These are phyloP conservation scores for Lentithecium fluviatile DNA, from an alignment of 495 filamentous ascomycete genomes.

Conservation along the genomic window DNA sequence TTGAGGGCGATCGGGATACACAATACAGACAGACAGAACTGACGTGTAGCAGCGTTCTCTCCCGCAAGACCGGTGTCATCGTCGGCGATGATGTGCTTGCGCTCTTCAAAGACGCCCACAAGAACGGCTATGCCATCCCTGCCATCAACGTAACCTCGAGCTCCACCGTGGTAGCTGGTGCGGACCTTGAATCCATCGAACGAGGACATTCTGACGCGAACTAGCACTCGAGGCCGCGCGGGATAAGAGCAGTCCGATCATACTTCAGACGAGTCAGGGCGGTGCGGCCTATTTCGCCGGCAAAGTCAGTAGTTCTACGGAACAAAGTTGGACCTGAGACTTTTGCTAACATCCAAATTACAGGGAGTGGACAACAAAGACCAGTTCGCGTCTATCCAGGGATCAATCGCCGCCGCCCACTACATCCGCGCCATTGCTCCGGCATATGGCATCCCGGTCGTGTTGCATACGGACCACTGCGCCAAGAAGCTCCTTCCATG, in stretches of 20 bases:
- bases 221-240: constrained; percentile 78
- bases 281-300: constrained; percentile 93
- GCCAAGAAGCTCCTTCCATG: constrained; percentile 49
- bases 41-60: constrained; percentile 50
- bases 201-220: neutral
- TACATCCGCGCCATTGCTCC: constrained; percentile 90
- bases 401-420: constrained; percentile 83
- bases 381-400: constrained; percentile 84
- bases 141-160: constrained; percentile 74
- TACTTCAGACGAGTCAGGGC: constrained; percentile 89
- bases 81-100: constrained; percentile 38
- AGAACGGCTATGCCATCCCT: constrained; percentile 85
- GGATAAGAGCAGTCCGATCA: constrained; percentile 45
- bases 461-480: neutral
- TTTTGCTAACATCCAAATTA: constrained; percentile 3
- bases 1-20: no score
- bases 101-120: constrained; percentile 83
- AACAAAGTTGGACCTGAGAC: no score
- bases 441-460: constrained; percentile 76
- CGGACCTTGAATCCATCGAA: neutral
- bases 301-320: constrained; percentile 57
- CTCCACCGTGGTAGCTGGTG: constrained; percentile 79
- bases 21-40: no score
- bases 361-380: constrained; percentile 77
- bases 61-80: constrained; percentile 80